Evolutionary conservation across 148 eudicot species (phyloP), one percentile per base, ranked within the genome.

Genomic region (Chenopodium album): DNA sequence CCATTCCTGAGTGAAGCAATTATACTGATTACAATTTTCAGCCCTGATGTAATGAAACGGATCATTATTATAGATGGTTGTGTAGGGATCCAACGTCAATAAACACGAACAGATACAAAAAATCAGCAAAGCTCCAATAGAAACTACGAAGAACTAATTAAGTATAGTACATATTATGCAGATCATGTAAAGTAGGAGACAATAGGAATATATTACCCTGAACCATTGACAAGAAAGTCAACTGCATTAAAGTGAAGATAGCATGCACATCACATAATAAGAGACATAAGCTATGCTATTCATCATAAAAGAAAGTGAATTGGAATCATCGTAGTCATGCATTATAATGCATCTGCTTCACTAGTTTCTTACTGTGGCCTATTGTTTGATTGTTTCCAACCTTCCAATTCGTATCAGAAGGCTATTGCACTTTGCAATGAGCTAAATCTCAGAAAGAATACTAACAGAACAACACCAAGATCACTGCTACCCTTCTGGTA

Each of bases 131-230:
- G 66, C 11, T 13, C 9, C 19, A 62, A 26, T 13, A 77, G 19
- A 28, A 63, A 11, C 70, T 6, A 34, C 26, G 13, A 12, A 50
- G n/a, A 34, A 20, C 26, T 32, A 6, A 50, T 37, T 54, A 48
- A 0, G 32, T 8, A 13, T 23, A 12, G 16, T 50, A 1, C 4
- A 63, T 37, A 56, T 17, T 76, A 19, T 76, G 28, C 78, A 29
- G 78, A 76, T 28, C 23, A 76, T 17, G 23, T 80, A 56, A 71
- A 71, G 48, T 73, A 79, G 10, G 71, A 67, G 62, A 19, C 19
- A 59, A 59, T 59, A 4, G 31, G 5, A 29, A 13, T 5, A 8
- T 29, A 56, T 4, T 56, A 34, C 37, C 4, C 14, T 65, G 70
- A 26, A 10, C 50, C 19, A 65, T 26, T n/a, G 28, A 54, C 64